phyloP scores from a whole-genome alignment of 148 eudicot genomes.

The Vaccinium corymbosum region DNA sequence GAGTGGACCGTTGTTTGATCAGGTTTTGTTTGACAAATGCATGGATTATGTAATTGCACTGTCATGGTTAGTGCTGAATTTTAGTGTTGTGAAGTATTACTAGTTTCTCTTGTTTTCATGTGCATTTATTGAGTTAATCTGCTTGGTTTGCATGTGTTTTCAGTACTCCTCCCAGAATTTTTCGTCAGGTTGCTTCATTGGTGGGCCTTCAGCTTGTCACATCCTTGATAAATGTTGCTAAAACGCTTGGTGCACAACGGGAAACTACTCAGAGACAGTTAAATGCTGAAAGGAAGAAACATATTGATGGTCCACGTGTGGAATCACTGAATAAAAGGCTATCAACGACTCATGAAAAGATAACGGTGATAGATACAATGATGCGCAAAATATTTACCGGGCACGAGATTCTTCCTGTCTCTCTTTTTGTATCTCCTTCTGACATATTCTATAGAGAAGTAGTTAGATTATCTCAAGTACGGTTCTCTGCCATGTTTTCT shows the following conservation, averaged over 20 bases:
- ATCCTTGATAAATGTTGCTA: constrained; percentile 74
- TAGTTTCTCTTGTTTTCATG: constrained; percentile 1
- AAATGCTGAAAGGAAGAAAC: constrained; percentile 83
- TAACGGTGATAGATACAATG: constrained; percentile 76
- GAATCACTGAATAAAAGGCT: constrained; percentile 83
- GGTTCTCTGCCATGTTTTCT: constrained; percentile 7
- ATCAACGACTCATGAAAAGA: constrained; percentile 76
- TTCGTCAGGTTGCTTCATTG: constrained; percentile 84
- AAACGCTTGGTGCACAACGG: constrained; percentile 79
- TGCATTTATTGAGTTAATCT: constrained; percentile 17
- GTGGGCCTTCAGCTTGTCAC: constrained; percentile 95
- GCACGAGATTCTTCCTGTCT: constrained; percentile 29
- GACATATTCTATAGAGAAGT: background rate
- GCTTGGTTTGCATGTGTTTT: constrained; percentile 19
- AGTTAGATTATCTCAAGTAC: background rate
- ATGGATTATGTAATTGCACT: constrained; percentile 91
- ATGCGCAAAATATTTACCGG: constrained; percentile 93
- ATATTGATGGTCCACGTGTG: constrained; percentile 78
- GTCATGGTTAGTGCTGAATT: constrained; percentile 62
- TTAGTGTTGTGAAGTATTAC: constrained; percentile 6
- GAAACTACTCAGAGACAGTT: constrained; percentile 97
- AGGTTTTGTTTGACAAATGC: constrained; percentile 75
- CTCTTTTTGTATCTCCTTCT: constrained; percentile 4
- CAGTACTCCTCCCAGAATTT: constrained; percentile 95
- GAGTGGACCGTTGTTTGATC: constrained; percentile 90